Evolutionary conservation across 306 rosid species (phyloP), one percentile per base, ranked within the genome.

Genomic region (Vicia sativa): DNA sequence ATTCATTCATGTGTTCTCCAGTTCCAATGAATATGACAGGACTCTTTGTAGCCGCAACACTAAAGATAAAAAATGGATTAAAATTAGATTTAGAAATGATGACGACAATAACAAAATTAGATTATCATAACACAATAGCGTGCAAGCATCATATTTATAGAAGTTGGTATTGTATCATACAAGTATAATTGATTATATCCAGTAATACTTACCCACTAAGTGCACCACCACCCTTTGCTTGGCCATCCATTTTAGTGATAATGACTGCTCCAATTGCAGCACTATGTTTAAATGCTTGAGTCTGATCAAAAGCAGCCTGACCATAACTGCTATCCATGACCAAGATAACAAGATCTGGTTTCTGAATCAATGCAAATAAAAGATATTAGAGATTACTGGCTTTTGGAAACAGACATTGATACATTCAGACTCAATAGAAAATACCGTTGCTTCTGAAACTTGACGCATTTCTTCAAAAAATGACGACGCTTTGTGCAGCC

Each of bases 401-500:
- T 11, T 50, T 59, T 7, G 38, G 15, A 44, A 26, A 56, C 39
- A 72, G 8, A 48, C 19, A 49, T 14, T 60, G 13, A 43, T 39
- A 50, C 57, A 39, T 52, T 42, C 8, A 34, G 43, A 16, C 71
- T 65, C 48, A 41, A 71, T 26, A 75, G 57, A 65, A 85, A 44
- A 62, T 85, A 90, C 43, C n/a, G 44, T 39, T 39, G 44, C 44
- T 39, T 39, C 44, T 10, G n/a, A 39, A 39, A 39, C n/a, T 39
- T 39, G 44, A 39, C n/a, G 5, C 44, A 39, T 39, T 39, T 11
- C n/a, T 39, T 11, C n/a, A 39, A 39, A 39, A 10, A 39, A 12
- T 1, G n/a, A n/a, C 10, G n/a, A 4, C 11, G 10, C 44, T 39
- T 11, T 39, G 44, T 39, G n/a, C 5, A 4, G 44, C n/a, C 44